Evolutionary conservation across 2,329 filamentous ascomycete species (phyloP).

Genomic region (Bertia moriformis): DNA sequence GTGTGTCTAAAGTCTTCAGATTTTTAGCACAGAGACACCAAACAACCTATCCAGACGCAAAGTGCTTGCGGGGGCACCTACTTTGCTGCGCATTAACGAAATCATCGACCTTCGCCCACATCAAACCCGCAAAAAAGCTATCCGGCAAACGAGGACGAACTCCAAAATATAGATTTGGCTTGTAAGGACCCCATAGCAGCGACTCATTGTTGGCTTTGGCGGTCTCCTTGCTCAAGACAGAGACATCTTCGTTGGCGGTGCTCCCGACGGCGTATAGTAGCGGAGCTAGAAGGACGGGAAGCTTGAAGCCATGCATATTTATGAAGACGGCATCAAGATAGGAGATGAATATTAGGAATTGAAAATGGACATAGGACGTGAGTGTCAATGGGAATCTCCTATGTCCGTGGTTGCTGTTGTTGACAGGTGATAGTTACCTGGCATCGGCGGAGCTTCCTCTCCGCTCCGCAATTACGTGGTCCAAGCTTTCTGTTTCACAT

Average conservation of each 20-base stretch:
- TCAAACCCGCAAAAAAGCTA: slow-evolving; percentile 66
- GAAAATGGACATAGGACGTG: too few species aligned
- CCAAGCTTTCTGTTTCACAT: not conserved
- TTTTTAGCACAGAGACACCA: slow-evolving; percentile 3
- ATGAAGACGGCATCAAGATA: not conserved
- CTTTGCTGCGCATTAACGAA: slow-evolving; percentile 63
- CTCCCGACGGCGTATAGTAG: not conserved
- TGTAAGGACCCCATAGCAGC: slow-evolving; percentile 89
- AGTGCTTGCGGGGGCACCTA: slow-evolving; percentile 25
- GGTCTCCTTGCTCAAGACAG: slow-evolving; percentile 14
- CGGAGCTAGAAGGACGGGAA: not conserved
- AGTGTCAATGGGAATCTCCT: too few species aligned
- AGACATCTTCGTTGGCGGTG: slow-evolving; percentile 2
- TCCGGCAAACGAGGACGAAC: slow-evolving; percentile 69
- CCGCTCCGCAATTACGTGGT: slow-evolving; percentile 1
- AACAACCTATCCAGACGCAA: not conserved
- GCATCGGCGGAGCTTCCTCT: not conserved
- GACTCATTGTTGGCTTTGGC: slow-evolving; percentile 53
- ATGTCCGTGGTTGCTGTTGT: too few species aligned
- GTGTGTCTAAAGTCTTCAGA: slow-evolving; percentile 73
- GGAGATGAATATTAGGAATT: not conserved
- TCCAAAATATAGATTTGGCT: slow-evolving; percentile 88
- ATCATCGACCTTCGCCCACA: slow-evolving; percentile 79
- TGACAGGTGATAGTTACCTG: too few species aligned
- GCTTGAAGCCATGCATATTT: not conserved